Conservation (phyloP, 2,329 filamentous ascomycete genomes). For the Ustulina deusta region DNA sequence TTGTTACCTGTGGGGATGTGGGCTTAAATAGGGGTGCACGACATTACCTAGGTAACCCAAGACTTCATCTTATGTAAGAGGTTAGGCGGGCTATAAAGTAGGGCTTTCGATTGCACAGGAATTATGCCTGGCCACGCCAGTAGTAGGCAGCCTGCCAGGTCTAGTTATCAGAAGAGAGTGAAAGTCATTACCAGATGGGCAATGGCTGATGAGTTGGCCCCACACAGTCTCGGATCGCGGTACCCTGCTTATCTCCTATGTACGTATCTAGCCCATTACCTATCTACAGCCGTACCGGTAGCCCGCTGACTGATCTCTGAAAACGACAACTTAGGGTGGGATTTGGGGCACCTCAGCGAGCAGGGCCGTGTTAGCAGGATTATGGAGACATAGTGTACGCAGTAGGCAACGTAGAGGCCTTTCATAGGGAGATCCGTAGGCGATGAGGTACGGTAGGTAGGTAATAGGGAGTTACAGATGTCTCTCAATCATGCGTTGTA, state of each 20-base stretch:
- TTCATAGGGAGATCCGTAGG: constrained; percentile 13
- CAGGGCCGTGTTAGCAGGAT: constrained; percentile 30
- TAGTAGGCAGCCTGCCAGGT: background rate
- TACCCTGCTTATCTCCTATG: constrained; percentile 16
- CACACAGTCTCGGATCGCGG: constrained; percentile 32
- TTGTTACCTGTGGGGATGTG: constrained; percentile 4
- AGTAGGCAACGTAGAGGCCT: background rate
- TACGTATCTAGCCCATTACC: background rate
- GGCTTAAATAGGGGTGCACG: background rate
- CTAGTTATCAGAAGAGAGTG: constrained; percentile 6
- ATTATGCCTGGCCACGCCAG: no score
- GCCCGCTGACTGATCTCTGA: background rate
- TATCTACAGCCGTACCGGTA: background rate
- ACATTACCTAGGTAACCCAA: background rate
- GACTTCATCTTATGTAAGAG: no score
- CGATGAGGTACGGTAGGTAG: constrained; percentile 17
- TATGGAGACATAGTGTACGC: constrained; percentile 2
- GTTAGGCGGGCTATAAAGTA: no score
- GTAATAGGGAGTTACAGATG: constrained; percentile 29
- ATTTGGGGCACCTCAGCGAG: background rate
- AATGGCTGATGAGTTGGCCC: constrained; percentile 28
- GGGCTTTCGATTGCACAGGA: background rate
- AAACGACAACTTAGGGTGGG: constrained; percentile 5
- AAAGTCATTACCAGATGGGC: constrained; percentile 34
- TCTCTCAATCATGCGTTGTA: background rate